phyloP scores from a whole-genome alignment of 148 eudicot genomes.

The Beta vulgaris region DNA sequence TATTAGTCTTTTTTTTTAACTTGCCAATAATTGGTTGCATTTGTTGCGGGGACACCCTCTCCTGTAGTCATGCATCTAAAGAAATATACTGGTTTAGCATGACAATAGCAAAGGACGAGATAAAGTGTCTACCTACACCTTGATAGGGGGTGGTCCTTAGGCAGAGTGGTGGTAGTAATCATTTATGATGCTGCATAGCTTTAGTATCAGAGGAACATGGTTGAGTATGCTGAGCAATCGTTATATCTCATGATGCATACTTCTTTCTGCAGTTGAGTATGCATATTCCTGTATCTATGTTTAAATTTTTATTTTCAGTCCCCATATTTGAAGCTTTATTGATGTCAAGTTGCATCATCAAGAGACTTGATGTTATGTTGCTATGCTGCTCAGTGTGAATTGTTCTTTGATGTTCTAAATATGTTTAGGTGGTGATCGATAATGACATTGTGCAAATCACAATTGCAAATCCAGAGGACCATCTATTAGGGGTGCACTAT shows the following conservation, averaged over 20 bases:
- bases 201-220: background rate
- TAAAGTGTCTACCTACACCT: no score
- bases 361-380: background rate
- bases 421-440: constrained; percentile 41
- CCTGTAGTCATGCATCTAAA: no score
- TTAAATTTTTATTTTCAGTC: background rate
- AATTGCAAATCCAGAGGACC: constrained; percentile 44
- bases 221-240: background rate
- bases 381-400: background rate
- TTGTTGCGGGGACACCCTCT: no score
- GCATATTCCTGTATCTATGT: background rate
- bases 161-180: no score
- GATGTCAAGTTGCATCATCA: background rate
- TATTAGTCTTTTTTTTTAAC: no score
- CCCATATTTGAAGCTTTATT: background rate
- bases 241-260: background rate
- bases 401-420: no score
- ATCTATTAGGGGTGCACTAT: constrained; percentile 36
- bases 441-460: constrained; percentile 45
- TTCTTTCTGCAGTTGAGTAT: no score
- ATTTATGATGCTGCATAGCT: background rate
- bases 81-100: no score
- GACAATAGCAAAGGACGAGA: no score
- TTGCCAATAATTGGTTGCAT: no score
- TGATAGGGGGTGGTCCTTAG: no score